These are phyloP conservation scores for Ganoderma leucocontextum DNA, from an alignment of 1,284 basidiomycete species.

Conservation along the genomic window DNA sequence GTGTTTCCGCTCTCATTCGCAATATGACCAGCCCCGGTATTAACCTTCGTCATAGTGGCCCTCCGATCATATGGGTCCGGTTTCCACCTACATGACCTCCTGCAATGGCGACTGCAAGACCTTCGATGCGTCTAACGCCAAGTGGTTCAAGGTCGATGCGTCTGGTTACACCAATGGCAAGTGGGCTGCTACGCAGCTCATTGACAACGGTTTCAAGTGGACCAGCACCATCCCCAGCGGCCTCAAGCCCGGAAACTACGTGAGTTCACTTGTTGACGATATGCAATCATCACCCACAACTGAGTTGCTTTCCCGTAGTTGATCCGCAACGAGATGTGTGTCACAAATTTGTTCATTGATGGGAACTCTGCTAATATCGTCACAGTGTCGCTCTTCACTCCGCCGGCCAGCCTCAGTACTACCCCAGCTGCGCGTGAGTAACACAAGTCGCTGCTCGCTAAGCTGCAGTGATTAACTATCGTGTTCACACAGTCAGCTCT, in stretches of 20 bases:
- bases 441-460: constrained; percentile 8
- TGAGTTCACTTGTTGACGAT: constrained; percentile 25
- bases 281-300: background rate
- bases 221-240: constrained; percentile 44
- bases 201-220: constrained; percentile 40
- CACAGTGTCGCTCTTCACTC: constrained; percentile 42
- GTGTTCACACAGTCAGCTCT: constrained; percentile 42
- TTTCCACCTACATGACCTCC: constrained; percentile 49
- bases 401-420: constrained; percentile 40
- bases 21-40: background rate
- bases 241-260: constrained; percentile 48
- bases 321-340: constrained; percentile 47
- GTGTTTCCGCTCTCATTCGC: background rate
- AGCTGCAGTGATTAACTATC: constrained; percentile 23
- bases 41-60: constrained; percentile 22
- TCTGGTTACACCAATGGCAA: constrained; percentile 44
- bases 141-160: constrained; percentile 51
- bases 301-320: constrained; percentile 34
- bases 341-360: background rate
- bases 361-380: background rate
- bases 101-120: constrained; percentile 47
- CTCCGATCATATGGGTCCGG: constrained; percentile 44
- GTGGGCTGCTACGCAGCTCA: constrained; percentile 45
- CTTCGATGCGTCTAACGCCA: constrained; percentile 43
- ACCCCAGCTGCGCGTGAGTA: constrained; percentile 44